Conservation (phyloP, 306 rosid genomes). For the Pterocarpus macrocarpus region DNA sequence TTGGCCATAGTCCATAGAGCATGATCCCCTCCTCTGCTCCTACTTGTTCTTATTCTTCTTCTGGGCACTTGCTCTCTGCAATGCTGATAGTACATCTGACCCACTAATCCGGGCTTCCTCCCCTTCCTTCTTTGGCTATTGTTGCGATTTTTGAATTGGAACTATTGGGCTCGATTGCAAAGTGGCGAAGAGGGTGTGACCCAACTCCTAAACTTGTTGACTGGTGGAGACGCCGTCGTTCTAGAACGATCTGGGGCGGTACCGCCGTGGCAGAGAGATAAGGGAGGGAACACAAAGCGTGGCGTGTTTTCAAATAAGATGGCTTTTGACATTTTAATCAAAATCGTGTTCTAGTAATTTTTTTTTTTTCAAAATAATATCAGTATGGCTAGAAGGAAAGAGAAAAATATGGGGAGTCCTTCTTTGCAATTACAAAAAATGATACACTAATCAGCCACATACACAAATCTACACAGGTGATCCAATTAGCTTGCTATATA, state of each 20-base stretch:
- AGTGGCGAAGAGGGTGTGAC: constrained; percentile 39
- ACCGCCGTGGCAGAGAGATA: constrained; percentile 47
- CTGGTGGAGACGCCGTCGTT: background rate
- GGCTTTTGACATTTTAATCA: background rate
- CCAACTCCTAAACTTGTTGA: constrained; percentile 41
- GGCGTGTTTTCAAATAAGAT: constrained; percentile 38
- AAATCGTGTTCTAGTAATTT: no score
- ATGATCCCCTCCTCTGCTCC: constrained; percentile 37
- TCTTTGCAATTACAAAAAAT: no score
- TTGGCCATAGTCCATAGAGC: constrained; percentile 36
- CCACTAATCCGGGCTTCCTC: constrained; percentile 60
- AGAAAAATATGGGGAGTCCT: no score
- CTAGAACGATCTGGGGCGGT: background rate
- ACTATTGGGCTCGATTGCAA: constrained; percentile 45
- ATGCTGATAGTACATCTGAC: constrained; percentile 74
- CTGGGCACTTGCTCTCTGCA: constrained; percentile 64
- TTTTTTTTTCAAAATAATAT: no score
- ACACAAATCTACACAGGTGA: no score
- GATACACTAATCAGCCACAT: no score
- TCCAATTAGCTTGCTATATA: no score
- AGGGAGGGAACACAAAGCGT: constrained; percentile 34
- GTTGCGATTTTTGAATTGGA: constrained; percentile 21
- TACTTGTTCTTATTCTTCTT: constrained; percentile 38
- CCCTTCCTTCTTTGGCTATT: background rate
- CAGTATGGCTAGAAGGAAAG: no score